Evolutionary conservation across 2,329 filamentous ascomycete species (phyloP).

Genomic region (Thelonectria rubi): DNA sequence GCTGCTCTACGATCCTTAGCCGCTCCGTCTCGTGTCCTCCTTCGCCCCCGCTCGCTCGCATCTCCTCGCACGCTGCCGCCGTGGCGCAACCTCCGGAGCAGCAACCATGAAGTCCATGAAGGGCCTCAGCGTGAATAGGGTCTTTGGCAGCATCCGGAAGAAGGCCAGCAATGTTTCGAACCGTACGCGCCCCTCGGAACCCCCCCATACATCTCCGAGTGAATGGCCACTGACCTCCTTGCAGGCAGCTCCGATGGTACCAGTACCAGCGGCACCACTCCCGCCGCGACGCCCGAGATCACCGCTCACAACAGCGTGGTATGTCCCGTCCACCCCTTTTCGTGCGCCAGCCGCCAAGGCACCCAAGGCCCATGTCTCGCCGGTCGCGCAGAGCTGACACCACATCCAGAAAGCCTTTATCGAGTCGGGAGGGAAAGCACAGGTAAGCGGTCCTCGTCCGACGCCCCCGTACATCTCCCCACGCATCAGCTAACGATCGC

Average conservation of each 20-base stretch:
- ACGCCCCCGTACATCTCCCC: neutral
- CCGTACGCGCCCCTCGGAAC: constrained; percentile 31
- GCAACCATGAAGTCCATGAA: constrained; percentile 57
- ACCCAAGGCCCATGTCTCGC: constrained; percentile 4
- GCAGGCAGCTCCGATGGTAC: constrained; percentile 23
- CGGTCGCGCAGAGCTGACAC: constrained; percentile 33
- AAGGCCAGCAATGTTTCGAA: constrained; percentile 48
- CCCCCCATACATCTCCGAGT: neutral
- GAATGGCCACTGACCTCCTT: constrained; percentile 9
- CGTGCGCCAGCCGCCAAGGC: constrained; percentile 10
- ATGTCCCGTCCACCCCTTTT: constrained; percentile 45
- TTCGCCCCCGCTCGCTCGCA: constrained; percentile 23
- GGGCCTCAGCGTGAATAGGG: constrained; percentile 64
- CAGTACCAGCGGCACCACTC: constrained; percentile 34
- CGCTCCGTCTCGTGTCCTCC: constrained; percentile 3
- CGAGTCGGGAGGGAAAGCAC: constrained; percentile 72
- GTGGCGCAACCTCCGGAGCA: constrained; percentile 37
- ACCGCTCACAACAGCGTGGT: constrained; percentile 73
- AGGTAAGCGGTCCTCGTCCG: constrained; percentile 52
- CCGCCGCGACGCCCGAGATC: constrained; percentile 71
- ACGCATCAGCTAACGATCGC: constrained; percentile 16
- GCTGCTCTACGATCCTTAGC: constrained; percentile 9
- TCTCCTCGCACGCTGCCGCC: constrained; percentile 24
- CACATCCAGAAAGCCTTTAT: constrained; percentile 76
- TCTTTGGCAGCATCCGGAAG: constrained; percentile 64